Base-by-base conservation (phyloP, 176 grass and related monocot species). In the Bonia amplexicaulis region DNA sequence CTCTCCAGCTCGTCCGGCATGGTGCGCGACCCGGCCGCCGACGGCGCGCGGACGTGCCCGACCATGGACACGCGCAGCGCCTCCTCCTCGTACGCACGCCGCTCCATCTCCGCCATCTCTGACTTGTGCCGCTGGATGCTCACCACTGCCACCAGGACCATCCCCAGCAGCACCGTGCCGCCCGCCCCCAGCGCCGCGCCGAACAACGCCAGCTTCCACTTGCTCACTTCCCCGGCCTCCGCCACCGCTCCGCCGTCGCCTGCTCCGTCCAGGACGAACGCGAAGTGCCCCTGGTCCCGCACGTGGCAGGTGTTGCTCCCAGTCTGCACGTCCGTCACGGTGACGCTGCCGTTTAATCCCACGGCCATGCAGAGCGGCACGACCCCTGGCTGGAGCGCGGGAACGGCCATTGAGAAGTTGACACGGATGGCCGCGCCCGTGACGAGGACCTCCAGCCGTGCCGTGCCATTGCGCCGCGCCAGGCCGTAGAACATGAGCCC, bases 1-100 rank as follows among this genome's bases (percentile, higher is more conserved):
- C 73, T 81, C 84, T 98, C 93, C 23, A 94, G 78, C 23, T 77
- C 73, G 26, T 86, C 80, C 39, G 96, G 96, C 80, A 88, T 85
- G 40, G 96, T 95, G 76, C 93, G 91, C 88, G 90, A 88, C 60
- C 82, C 83, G 20, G 83, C 80, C 16, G 93, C 96, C 13, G 91
- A 89, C 22, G 93, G 96, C n/a, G 96, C 93, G 63, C 96, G 83
- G 62, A 98, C 88, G 59, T 98, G 96, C 0, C 96, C 96, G 64
- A 98, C 96, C 90, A 96, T 98, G 80, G 93, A 95, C 82, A 98
- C 76, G 75, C 83, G 88, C 80, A 98, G 69, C 55, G 93, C 91
- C 80, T 95, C 96, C 90, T 95, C 96, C 35, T 37, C 35, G 82
- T 98, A 96, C 49, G 91, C 91, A 51, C 90, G 90, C 72, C 86